phyloP scores from a whole-genome alignment of 192 early-diverging fungal species.

The Linnemannia schmuckeri region DNA sequence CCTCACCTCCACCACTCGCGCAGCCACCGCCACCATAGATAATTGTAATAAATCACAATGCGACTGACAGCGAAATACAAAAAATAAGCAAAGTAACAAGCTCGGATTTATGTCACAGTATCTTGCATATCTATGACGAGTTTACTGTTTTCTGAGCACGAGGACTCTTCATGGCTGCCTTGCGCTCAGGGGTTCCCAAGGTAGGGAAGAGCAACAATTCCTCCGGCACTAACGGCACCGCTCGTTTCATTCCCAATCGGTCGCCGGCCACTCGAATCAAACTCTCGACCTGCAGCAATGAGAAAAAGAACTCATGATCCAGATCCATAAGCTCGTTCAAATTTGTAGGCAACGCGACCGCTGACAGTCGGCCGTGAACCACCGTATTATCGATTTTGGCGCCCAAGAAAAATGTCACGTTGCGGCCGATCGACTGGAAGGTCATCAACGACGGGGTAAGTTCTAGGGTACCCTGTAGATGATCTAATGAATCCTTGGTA shows the following conservation, averaged over 20 bases:
- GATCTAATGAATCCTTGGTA: constrained; percentile 5
- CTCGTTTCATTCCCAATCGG: no score
- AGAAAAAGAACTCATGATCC: no score
- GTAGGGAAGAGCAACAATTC: no score
- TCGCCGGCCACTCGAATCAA: no score
- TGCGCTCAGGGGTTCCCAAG: no score
- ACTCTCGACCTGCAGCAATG: no score
- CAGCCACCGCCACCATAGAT: not conserved
- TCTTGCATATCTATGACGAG: not conserved
- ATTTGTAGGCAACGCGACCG: no score
- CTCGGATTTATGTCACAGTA: no score
- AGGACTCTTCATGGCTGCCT: not conserved
- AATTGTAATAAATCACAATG: not conserved
- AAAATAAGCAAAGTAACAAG: not conserved
- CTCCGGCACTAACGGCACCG: no score
- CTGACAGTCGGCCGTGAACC: no score
- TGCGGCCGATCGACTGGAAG: not conserved
- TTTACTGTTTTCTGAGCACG: not conserved
- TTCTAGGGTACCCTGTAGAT: not conserved
- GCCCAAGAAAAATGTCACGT: not conserved
- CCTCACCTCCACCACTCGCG: not conserved
- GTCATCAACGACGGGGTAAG: not conserved
- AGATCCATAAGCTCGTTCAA: no score
- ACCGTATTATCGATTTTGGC: not conserved
- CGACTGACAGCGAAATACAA: not conserved